These are phyloP conservation scores for Eremochloa ophiuroides DNA, from an alignment of 176 grass and related monocot genomes.

Conservation along the genomic window DNA sequence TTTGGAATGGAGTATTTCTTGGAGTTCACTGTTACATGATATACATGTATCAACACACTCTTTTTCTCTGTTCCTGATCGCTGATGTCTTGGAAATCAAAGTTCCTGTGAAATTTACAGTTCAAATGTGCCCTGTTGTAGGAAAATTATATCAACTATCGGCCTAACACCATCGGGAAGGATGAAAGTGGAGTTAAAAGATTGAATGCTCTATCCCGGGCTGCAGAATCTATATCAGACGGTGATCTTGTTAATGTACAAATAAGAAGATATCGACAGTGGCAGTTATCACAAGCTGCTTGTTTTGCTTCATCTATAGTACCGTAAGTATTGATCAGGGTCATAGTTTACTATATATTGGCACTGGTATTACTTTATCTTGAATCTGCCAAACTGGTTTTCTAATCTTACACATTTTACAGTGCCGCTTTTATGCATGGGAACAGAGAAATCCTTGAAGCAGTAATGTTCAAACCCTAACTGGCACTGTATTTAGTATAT, in stretches of 20 bases:
- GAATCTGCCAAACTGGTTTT: conserved; percentile 1
- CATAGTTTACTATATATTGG: neutral
- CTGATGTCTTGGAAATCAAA: neutral
- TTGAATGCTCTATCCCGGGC: conserved; percentile 74
- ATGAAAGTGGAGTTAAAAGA: conserved; percentile 96
- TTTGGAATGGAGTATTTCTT: neutral
- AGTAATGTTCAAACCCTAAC: conserved; percentile 49
- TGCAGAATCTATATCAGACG: conserved; percentile 82
- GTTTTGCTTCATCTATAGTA: conserved; percentile 88
- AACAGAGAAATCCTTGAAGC: conserved; percentile 81
- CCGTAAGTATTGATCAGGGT: conserved; percentile 64
- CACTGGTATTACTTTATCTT: conserved; percentile 10
- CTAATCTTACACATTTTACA: conserved; percentile 38
- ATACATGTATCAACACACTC: neutral
- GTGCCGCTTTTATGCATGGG: conserved; percentile 92
- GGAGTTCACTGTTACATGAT: neutral
- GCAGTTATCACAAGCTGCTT: conserved; percentile 92
- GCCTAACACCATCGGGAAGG: conserved; percentile 68
- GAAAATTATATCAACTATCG: conserved; percentile 99
- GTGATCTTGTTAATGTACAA: conserved; percentile 97
- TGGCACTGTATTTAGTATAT: conserved; percentile 21
- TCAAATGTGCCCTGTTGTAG: conserved; percentile 35
- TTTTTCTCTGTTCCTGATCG: neutral
- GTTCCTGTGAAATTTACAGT: conserved; percentile 9
- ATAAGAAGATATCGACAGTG: conserved; percentile 98